Base-by-base conservation (phyloP, 805 yeast genomes). In the Saccharomycopsis fermentans region DNA sequence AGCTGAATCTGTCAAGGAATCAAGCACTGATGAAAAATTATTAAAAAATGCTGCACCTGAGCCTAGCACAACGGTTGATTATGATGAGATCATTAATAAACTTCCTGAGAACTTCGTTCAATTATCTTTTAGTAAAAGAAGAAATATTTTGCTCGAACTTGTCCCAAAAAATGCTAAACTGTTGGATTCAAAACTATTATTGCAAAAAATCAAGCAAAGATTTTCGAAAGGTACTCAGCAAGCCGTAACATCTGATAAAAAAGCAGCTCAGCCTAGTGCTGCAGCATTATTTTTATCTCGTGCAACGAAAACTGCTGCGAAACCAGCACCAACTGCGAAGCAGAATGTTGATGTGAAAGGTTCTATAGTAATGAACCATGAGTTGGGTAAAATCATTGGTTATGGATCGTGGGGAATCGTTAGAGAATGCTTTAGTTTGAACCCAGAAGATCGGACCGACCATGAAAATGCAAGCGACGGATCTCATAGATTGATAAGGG, bases 381-480 rank as follows among this genome's bases (percentile, higher is more conserved):
- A 71, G 35, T 68, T 90, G 34, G 96, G 95, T 1, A 82, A 82
- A 64, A 78, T 85, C 11, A 84, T 90, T 62, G 96, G 96, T 1
- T 81, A 81, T 67, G 97, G 97, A 14, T 95, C 96, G 0, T 91
- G 94, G 86, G 96, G 96, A 11, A 78, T 84, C 32, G 85, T 90
- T 11, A 74, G 96, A 59, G 92, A 87, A 67, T 87, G 92, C 62
- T 69, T 66, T 8, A 62, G 70, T 16, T 59, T 64, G 14, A 67
- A 67, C 26, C 64, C 61, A 6, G 71, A 70, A 50, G 68, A 69
- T 16, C 50, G 64, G 19, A 69, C 69, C 17, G 67, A 69, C 3
- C 61, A 64, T n/a, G 34, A 24, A 6, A 52, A 60, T 39, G 21
- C 61, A 21, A 39, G 24, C 4, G 63, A 58, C 48, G 61, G 56